Evolutionary conservation across 768 basidiomycete species (phyloP), one percentile per base, ranked within the genome.

Genomic region (Lactarius trivialis): DNA sequence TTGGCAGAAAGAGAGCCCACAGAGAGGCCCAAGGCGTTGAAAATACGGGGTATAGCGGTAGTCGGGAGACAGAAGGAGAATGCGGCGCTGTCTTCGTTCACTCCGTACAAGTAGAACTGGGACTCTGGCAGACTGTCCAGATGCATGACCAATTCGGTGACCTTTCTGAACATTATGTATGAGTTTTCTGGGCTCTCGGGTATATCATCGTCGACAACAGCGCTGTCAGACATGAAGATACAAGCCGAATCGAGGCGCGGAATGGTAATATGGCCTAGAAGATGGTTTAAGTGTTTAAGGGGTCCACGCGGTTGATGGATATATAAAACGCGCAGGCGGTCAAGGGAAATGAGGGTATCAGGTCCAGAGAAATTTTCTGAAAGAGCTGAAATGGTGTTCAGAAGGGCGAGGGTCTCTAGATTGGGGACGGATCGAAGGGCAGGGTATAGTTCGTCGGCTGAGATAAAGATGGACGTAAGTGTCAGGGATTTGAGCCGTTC

Each of bases 61-160:
- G 61, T 63, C n/a, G 61, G 61, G 30, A 63, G 61, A 24, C 61
- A 58, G 28, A 62, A 53, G 14, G 61, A 63, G 52, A 58, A 63
- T 19, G 61, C 50, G 21, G 58, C 50, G 41, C 9, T 49, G 41
- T 58, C 61, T 58, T 58, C 52, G 30, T 63, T 56, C 19, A 39
- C 61, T 6, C 61, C 56, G 7, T 63, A 63, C 26, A 58, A 15
- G 56, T 63, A 63, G 43, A 63, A 63, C 51, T 63, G 61, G 28
- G 56, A 58, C 21, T 63, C 61, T 19, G 61, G 61, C 2, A 63
- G 26, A 39, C 61, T 63, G 56, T 63, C 61, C 43, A 63, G 43
- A 34, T 62, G 61, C 61, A 62, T 58, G 33, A 62, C 61, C 56
- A 63, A 41, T 33, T 63, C 61, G 33, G 61, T 53, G 33, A 58